These are phyloP conservation scores for Begonia masoniana DNA, from an alignment of 306 rosid genomes.

Conservation along the genomic window DNA sequence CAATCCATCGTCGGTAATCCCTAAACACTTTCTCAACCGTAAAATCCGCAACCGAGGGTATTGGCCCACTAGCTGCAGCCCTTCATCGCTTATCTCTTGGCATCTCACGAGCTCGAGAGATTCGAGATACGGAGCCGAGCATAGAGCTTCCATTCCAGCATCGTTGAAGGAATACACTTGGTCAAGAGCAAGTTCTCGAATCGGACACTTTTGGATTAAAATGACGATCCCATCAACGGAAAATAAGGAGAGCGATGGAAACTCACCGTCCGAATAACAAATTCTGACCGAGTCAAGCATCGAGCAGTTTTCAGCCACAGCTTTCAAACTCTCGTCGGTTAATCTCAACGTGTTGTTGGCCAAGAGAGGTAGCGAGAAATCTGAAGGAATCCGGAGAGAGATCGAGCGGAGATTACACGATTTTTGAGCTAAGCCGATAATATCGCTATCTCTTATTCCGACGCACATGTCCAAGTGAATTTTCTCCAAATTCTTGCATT, in stretches of 20 bases:
- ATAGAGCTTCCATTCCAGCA: slow-evolving; percentile 78
- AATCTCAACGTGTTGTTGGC: slow-evolving; percentile 45
- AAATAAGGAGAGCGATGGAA: slow-evolving; percentile 69
- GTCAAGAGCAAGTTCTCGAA: slow-evolving; percentile 58
- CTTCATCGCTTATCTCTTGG: slow-evolving; percentile 83
- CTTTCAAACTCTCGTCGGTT: slow-evolving; percentile 70
- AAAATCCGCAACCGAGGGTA: slow-evolving; percentile 39
- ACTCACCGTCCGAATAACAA: slow-evolving; percentile 77
- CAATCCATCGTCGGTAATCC: slow-evolving; percentile 76
- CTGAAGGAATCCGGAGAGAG: slow-evolving; percentile 68
- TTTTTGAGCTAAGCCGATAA: slow-evolving; percentile 48
- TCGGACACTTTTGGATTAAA: slow-evolving; percentile 49
- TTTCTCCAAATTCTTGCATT: slow-evolving; percentile 67
- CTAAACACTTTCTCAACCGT: slow-evolving; percentile 58
- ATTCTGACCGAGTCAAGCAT: slow-evolving; percentile 63
- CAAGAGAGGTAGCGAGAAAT: slow-evolving; percentile 64
- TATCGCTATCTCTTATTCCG: slow-evolving; percentile 75
- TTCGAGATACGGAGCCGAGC: slow-evolving; percentile 54
- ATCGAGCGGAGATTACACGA: slow-evolving; percentile 52
- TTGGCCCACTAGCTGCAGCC: slow-evolving; percentile 69
- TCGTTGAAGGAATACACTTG: slow-evolving; percentile 81
- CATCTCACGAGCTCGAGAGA: slow-evolving; percentile 65
- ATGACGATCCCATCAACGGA: slow-evolving; percentile 57
- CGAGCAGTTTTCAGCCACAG: slow-evolving; percentile 62
- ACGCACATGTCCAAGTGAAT: slow-evolving; percentile 85